Base-by-base conservation (phyloP, 225 moss, liverwort and hornwort genomes). In the Marchantia polymorpha region DNA sequence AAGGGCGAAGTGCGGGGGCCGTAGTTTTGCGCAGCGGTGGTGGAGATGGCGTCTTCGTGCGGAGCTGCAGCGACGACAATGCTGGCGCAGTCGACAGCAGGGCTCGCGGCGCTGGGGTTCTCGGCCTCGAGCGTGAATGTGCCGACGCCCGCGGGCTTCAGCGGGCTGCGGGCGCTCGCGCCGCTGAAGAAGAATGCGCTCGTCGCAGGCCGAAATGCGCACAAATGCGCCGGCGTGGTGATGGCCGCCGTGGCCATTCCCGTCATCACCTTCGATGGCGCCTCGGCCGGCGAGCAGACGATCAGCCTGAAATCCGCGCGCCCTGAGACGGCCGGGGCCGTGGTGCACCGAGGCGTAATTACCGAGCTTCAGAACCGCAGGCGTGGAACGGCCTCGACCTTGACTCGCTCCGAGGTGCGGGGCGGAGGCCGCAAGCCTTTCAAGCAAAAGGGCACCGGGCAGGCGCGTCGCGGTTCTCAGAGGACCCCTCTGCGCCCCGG, bases 401-500 rank as follows among this genome's bases (percentile, higher is more conserved):
- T 95, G 82, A 95, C 95, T 8, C 83, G 95, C 64, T 75, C 88
- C 11, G 95, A 95, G 82, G 95, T 95, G 53, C 88, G 95, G 4
- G 95, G 95, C 63, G 95, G 95, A 68, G 92, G 92, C 6, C 84
- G 91, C 78, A 95, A 95, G 82, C 95, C 95, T 7, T 92, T 68
- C 75, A 95, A 95, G 89, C 95, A 95, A 89, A 95, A 95, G 74
- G 95, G 95, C 7, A 93, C 91, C 11, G 95, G 95, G 0, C 69
- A 83, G 78, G 95, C 95, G 16, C 83, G 95, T 56, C 90, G 91
- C 54, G 95, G 95, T 2, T 95, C 95, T 11, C 88, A 84, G 76
- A 85, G 95, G 50, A 95, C 95, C 53, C 95, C 95, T 15, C 89
- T 95, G 20, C 88, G 93, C n/a, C 95, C 95, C 7, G 95, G 95